Evolutionary conservation across 495 filamentous ascomycete species (phyloP).

Genomic region (Hyaloscypha variabilis): DNA sequence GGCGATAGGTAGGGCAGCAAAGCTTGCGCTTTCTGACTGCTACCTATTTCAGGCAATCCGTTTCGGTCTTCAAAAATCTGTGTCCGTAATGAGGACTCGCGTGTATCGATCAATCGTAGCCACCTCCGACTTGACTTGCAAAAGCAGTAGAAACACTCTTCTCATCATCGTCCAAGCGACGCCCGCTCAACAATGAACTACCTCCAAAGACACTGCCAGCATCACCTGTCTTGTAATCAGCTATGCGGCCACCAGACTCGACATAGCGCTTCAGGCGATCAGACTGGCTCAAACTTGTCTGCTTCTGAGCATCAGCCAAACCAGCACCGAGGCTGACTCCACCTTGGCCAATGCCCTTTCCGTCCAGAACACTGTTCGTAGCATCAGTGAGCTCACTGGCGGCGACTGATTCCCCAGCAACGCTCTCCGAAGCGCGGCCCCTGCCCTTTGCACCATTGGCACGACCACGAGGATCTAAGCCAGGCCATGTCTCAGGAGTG

Average conservation of each 20-base stretch:
- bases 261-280: slow-evolving; percentile 87
- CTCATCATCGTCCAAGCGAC: slow-evolving; percentile 80
- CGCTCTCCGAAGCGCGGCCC: slow-evolving; percentile 67
- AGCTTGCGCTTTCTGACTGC: slow-evolving; percentile 5
- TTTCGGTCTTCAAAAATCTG: slow-evolving; percentile 23
- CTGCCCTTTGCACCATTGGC: slow-evolving; percentile 63
- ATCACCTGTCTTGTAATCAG: slow-evolving; percentile 57
- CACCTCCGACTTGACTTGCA: slow-evolving; percentile 89
- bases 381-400: slow-evolving; percentile 86
- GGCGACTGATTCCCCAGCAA: slow-evolving; percentile 89
- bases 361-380: slow-evolving; percentile 64
- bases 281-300: slow-evolving; percentile 81
- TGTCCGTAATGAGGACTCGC: slow-evolving; percentile 6
- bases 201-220: slow-evolving; percentile 69
- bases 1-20: slow-evolving; percentile 17
- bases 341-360: slow-evolving; percentile 74
- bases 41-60: slow-evolving; percentile 19
- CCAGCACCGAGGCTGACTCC: slow-evolving; percentile 84
- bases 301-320: slow-evolving; percentile 73
- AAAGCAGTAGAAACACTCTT: slow-evolving; percentile 95
- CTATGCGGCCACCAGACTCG: slow-evolving; percentile 69
- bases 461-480: slow-evolving; percentile 67
- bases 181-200: slow-evolving; percentile 61
- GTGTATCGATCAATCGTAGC: slow-evolving; percentile 75
- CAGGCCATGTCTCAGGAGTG: slow-evolving; percentile 83